Base-by-base conservation (phyloP, 495 filamentous ascomycete genomes). In the Neurospora sublineolata region DNA sequence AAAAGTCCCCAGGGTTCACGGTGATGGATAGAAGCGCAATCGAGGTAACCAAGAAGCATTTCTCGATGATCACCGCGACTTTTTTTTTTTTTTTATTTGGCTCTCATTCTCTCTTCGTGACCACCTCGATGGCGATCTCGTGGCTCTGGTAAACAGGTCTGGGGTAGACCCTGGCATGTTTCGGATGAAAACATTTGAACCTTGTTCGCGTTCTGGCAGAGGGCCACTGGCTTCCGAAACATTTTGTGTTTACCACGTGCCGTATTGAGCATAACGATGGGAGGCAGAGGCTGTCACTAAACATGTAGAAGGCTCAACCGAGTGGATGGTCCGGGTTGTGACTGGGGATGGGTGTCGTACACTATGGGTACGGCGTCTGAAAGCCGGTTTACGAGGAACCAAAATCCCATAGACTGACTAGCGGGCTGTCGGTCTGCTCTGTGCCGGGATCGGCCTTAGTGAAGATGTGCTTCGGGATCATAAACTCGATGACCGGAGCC, bases 401-500 rank as follows among this genome's bases (percentile, higher is more conserved):
- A 76, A 90, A 89, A 67, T 87, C 83, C 86, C 87, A 89, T 27
- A 89, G 78, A 71, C 81, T 86, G 69, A 84, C 85, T 10, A 90
- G 73, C 46, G 88, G 77, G 72, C 79, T 86, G 69, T 86, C 84
- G 40, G 80, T 75, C 33, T 80, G 75, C 60, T 77, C 82, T 33
- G 84, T 76, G 11, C 76, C 77, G 37, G 74, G 72, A 39, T 85
- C 86, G 14, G 87, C 83, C 30, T 84, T 86, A 64, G 83, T 88
- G 74, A 97, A 94, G 36, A 98, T 92, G 73, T 86, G 88, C 82
- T 96, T 96, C 30, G 96, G 94, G 68, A 99, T 97, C 83, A 94
- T 91, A 80, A 88, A 97, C 80, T 98, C 95, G 73, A 97, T 89
- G 39, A 93, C 94, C 4, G 94, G 94, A 38, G 87, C 80, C 79